phyloP scores from a whole-genome alignment of 768 basidiomycete genomes.

The Hypholoma fasciculare region DNA sequence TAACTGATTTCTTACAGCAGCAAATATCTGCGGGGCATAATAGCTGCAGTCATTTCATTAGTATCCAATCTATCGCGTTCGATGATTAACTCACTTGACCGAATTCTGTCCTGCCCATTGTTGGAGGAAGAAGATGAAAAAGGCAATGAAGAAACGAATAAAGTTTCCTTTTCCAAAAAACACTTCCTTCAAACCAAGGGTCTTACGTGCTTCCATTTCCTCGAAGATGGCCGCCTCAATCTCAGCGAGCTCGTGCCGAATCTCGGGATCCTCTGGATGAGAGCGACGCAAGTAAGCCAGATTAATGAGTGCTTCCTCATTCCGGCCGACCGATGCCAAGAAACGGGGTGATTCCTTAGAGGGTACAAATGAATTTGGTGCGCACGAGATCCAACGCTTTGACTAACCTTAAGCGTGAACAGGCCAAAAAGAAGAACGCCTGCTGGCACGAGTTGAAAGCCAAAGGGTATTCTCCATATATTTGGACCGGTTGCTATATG shows the following conservation, averaged over 20 bases:
- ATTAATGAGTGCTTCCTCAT: conserved; percentile 53
- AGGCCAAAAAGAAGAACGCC: conserved; percentile 71
- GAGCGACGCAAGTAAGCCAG: conserved; percentile 65
- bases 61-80: background rate
- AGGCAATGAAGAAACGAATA: conserved; percentile 82
- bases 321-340: conserved; percentile 64
- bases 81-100: conserved; percentile 44
- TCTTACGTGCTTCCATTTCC: conserved; percentile 65
- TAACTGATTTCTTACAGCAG: conserved; percentile 43
- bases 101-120: conserved; percentile 88
- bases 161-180: conserved; percentile 83
- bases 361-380: background rate
- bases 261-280: conserved; percentile 35
- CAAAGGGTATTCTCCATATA: conserved; percentile 75
- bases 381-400: background rate
- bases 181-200: conserved; percentile 67
- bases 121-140: conserved; percentile 76
- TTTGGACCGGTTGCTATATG: conserved; percentile 46
- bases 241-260: conserved; percentile 70
- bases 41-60: conserved; percentile 36
- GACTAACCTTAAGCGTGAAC: conserved; percentile 57
- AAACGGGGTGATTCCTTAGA: conserved; percentile 72
- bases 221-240: conserved; percentile 80
- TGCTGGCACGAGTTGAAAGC: conserved; percentile 72
- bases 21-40: conserved; percentile 75